Evolutionary conservation across 805 yeast species (phyloP), one percentile per base, ranked within the genome.

Genomic region (Kodamaea kaohsiungensis): DNA sequence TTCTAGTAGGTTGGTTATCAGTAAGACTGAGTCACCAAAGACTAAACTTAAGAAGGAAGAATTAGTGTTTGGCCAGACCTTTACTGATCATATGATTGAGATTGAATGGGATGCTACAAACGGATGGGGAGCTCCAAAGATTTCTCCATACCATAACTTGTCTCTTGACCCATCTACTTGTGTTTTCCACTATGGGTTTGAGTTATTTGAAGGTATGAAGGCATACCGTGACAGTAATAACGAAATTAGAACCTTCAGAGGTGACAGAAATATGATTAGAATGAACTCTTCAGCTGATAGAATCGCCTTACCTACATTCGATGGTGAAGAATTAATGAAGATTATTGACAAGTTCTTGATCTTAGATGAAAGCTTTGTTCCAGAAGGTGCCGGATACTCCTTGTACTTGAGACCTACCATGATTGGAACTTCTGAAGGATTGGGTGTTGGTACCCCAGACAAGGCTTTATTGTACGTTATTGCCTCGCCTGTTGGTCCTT

Each of bases 401-500:
- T 79, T 93, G 64, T 93, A 93, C 76, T 77, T 93, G 59, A 87
- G 99, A 76, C 99, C 99, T 56, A 91, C 97, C 42, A 75, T 95
- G 80, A 95, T 93, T 62, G 98, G 98, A 66, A 93, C 98, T 50
- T 82, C 91, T 55, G 85, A 88, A 30, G 88, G 89, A 54, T 81
- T 93, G 56, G 99, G 99, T 63, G 97, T 93, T 52, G 81, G 86
- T 48, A 75, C 84, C 37, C 98, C 98, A 51, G 80, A 82, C 64
- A 86, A 79, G 61, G 98, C 98, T 10, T 77, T 90, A 56, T 75
- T 93, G 60, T 95, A 76, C 69, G 91, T 92, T 46, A 92, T 93
- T 70, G 88, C 93, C 45, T 90, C 97, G 15, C 98, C 98, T 27
- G 98, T 93, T 30, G 98, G 98, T 49, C 98, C 98, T 22, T 95